Evolutionary conservation across 2,329 filamentous ascomycete genomes (phyloP).

Genomic region (Penicillium sp.): DNA sequence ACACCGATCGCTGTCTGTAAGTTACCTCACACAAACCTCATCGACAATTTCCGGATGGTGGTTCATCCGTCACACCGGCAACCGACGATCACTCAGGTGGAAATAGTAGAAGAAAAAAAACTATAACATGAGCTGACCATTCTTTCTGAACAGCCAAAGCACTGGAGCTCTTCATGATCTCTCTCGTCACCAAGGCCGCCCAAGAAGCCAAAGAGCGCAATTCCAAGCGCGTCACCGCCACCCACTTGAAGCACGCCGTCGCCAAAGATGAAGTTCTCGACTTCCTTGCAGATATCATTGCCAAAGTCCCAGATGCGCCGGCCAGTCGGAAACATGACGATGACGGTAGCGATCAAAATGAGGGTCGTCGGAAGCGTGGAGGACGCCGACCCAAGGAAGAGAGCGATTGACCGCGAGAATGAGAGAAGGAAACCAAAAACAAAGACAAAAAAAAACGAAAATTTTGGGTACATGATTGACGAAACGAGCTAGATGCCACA

Average conservation of each 20-base stretch:
- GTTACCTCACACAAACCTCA: conserved; percentile 19
- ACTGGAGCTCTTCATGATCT: conserved; percentile 95
- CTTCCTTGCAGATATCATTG: conserved; percentile 84
- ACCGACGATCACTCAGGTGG: no score
- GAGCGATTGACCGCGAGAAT: conserved; percentile 23
- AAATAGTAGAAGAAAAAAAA: not conserved
- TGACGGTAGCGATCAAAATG: conserved; percentile 42
- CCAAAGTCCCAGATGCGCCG: conserved; percentile 67
- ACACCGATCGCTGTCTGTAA: conserved; percentile 85
- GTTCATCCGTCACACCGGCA: no score
- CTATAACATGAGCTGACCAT: not conserved
- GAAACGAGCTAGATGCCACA: conserved; percentile 18
- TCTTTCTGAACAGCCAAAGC: conserved; percentile 63
- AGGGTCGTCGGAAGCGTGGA: conserved; percentile 44
- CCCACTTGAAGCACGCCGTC: conserved; percentile 88
- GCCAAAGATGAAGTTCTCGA: conserved; percentile 87
- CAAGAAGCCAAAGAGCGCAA: conserved; percentile 74
- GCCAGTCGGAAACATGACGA: conserved; percentile 40
- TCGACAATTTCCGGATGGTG: no score
- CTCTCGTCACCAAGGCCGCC: conserved; percentile 81
- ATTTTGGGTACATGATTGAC: conserved; percentile 10
- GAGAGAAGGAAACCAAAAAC: no score
- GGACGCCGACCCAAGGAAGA: conserved; percentile 38
- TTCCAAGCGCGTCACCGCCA: conserved; percentile 81
- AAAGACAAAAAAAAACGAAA: no score